Conservation (phyloP, 176 grass and related monocot species). For the Eremochloa ophiuroides region DNA sequence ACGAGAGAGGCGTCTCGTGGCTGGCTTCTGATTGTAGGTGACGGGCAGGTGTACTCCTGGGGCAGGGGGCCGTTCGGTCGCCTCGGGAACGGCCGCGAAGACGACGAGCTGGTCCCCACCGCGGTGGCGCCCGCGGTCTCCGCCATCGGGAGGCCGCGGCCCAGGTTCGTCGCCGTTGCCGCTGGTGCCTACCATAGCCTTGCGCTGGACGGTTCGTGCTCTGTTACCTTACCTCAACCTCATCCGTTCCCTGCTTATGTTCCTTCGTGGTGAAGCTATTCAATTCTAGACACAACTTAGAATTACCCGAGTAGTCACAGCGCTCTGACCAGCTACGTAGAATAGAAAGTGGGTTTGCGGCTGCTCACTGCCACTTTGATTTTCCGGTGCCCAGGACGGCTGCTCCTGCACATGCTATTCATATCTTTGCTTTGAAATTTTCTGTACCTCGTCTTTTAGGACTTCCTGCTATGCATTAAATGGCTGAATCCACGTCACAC, state of each 20-base stretch:
- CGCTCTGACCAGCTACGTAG: not conserved
- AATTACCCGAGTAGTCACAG: not conserved
- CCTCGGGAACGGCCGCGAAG: slow-evolving; percentile 69
- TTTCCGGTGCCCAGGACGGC: not conserved
- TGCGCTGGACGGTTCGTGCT: slow-evolving; percentile 63
- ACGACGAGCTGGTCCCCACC: slow-evolving; percentile 63
- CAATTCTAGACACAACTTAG: not conserved
- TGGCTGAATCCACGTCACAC: not conserved
- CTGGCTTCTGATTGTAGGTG: slow-evolving; percentile 40
- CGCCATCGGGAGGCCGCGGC: not conserved
- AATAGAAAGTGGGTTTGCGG: not conserved
- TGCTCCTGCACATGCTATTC: not conserved
- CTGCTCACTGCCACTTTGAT: not conserved
- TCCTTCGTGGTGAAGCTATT: not conserved
- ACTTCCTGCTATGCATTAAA: not conserved
- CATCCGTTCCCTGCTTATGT: not conserved
- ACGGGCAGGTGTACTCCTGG: slow-evolving; percentile 82
- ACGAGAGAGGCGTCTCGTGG: not conserved
- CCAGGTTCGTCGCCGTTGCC: slow-evolving; percentile 62
- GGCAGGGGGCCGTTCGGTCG: slow-evolving; percentile 83
- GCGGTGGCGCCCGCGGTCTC: slow-evolving; percentile 32
- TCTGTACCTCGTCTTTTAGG: not conserved
- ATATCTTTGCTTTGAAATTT: not conserved
- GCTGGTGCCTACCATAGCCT: slow-evolving; percentile 88
- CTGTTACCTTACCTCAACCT: too few species aligned